Conservation (phyloP, 2,329 filamentous ascomycete species). For the Thielaviopsis euricoi region DNA sequence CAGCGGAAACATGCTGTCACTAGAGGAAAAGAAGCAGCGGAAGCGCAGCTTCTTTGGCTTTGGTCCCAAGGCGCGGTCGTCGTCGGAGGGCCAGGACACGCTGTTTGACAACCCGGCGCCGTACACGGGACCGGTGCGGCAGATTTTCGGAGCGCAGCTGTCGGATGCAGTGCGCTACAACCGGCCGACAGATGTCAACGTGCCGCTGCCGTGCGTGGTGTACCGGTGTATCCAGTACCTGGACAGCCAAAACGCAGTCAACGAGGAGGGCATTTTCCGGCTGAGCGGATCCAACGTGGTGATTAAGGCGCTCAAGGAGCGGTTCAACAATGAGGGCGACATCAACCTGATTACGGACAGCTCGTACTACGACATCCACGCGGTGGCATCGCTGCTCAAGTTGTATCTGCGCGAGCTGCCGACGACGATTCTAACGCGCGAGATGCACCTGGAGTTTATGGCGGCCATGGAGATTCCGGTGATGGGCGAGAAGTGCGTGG, state of each 20-base stretch:
- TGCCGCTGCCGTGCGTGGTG: conserved; percentile 76
- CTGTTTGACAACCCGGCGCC: conserved; percentile 31
- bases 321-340: conserved; percentile 87
- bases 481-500: conserved; percentile 57
- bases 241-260: conserved; percentile 60
- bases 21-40: conserved; percentile 63
- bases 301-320: conserved; percentile 77
- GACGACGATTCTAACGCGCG: conserved; percentile 75
- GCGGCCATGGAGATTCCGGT: conserved; percentile 65
- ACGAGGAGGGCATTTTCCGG: conserved; percentile 90
- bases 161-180: conserved; percentile 75
- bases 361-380: conserved; percentile 87
- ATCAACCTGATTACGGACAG: conserved; percentile 71
- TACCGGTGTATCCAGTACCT: conserved; percentile 93
- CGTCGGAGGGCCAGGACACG: conserved; percentile 41
- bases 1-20: conserved; percentile 15
- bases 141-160: conserved; percentile 73
- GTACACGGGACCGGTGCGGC: conserved; percentile 40
- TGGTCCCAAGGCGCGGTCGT: conserved; percentile 41
- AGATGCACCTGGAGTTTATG: conserved; percentile 79
- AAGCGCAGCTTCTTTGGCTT: conserved; percentile 67
- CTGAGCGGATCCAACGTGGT: conserved; percentile 93
- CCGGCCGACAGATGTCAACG: conserved; percentile 52
- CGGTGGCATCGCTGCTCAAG: conserved; percentile 85
- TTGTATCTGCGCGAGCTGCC: conserved; percentile 86